phyloP scores from a whole-genome alignment of 2,329 filamentous ascomycete species.

The Polytolypa hystricis region DNA sequence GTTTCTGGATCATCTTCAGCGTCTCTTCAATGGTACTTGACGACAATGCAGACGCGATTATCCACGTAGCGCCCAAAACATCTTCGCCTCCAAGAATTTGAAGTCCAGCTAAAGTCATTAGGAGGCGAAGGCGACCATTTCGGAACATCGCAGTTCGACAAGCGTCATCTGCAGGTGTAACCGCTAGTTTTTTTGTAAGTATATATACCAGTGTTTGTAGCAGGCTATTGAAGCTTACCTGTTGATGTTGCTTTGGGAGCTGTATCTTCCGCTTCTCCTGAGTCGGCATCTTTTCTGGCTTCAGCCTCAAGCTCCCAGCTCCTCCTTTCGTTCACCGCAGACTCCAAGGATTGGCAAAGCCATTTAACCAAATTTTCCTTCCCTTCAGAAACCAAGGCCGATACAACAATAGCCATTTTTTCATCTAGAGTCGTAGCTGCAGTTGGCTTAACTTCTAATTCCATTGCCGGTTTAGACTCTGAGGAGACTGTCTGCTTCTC shows the following conservation, averaged over 20 bases:
- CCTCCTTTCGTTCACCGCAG: conserved; percentile 60
- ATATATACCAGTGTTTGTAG: conserved; percentile 3
- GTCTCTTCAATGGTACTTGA: conserved; percentile 56
- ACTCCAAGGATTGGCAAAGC: conserved; percentile 61
- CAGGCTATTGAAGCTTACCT: conserved; percentile 34
- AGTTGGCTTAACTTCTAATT: conserved; percentile 68
- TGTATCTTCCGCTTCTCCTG: conserved; percentile 15
- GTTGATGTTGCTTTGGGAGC: conserved; percentile 19
- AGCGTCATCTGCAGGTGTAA: conserved; percentile 54
- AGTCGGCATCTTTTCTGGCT: conserved; percentile 41
- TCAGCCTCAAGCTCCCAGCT: conserved; percentile 65
- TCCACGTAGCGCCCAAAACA: conserved; percentile 65
- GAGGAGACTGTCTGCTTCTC: conserved; percentile 62
- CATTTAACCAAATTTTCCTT: conserved; percentile 67
- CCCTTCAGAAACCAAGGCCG: conserved; percentile 67
- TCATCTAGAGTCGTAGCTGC: conserved; percentile 52
- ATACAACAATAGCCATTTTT: conserved; percentile 69
- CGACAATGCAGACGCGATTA: conserved; percentile 56
- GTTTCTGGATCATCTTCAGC: conserved; percentile 62
- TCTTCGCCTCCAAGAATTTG: conserved; percentile 56
- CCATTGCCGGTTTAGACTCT: conserved; percentile 60
- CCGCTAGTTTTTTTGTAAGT: conserved; percentile 32
- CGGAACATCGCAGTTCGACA: conserved; percentile 71
- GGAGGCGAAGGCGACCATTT: conserved; percentile 73
- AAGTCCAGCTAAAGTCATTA: conserved; percentile 68